phyloP scores from a whole-genome alignment of 805 yeast species.

The Candida boleticola region DNA sequence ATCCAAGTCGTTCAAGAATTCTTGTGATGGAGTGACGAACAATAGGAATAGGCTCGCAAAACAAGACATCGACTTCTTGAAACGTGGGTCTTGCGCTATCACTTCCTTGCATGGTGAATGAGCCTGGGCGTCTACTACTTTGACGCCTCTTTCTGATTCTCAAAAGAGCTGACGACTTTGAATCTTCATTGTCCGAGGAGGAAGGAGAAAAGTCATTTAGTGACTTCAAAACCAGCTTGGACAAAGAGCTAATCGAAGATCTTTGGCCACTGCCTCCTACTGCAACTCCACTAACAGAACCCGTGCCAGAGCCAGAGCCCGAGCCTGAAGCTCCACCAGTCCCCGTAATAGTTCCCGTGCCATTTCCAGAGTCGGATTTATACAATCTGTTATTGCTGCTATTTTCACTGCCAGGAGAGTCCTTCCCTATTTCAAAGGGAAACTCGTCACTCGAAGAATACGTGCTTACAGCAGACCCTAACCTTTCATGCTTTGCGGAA shows the following conservation, averaged over 20 bases:
- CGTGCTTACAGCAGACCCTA: conserved; percentile 29
- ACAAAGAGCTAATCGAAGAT: conserved; percentile 23
- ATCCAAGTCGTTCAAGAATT: conserved; percentile 66
- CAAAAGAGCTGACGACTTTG: conserved; percentile 46
- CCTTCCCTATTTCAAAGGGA: conserved; percentile 9
- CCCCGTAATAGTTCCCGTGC: not conserved
- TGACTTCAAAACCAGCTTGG: conserved; percentile 20
- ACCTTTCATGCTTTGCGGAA: conserved; percentile 27
- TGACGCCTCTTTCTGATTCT: conserved; percentile 56
- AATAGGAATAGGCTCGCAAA: conserved; percentile 87
- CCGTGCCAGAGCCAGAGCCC: not conserved
- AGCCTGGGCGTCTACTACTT: conserved; percentile 38
- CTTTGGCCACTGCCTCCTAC: conserved; percentile 11
- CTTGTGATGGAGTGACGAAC: conserved; percentile 66
- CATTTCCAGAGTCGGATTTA: conserved; percentile 1
- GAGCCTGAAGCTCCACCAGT: not conserved
- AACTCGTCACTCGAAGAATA: conserved; percentile 33
- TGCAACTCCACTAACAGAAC: not conserved
- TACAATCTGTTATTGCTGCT: not conserved
- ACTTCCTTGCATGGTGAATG: conserved; percentile 13
- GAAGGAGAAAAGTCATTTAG: conserved; percentile 46
- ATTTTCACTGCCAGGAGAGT: conserved; percentile 12
- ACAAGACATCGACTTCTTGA: conserved; percentile 58
- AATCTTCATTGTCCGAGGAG: conserved; percentile 67
- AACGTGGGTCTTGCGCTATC: conserved; percentile 4